Percentiles rank a stretch among this genome's conserved stretches.
Evolutionary conservation across 306 rosid genomes (phyloP).

Genomic region (Malus orientalis): DNA sequence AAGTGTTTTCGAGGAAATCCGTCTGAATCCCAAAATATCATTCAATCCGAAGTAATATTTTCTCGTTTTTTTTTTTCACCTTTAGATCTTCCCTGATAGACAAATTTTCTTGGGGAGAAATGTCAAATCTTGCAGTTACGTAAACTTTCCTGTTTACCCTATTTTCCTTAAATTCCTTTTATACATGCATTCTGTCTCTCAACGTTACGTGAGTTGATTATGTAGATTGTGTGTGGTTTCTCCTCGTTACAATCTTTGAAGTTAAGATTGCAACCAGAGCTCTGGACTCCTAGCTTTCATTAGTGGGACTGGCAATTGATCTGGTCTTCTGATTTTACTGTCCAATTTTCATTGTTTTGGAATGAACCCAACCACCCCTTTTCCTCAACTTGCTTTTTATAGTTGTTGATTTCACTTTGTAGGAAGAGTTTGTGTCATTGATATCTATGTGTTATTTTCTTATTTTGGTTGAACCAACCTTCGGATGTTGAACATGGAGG

Average conservation of each 20-base stretch:
- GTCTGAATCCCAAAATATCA: too few relatives aligned
- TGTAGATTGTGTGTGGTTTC: not conserved
- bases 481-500: not conserved
- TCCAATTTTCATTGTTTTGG: not conserved
- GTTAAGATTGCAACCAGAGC: not conserved
- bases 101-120: not conserved
- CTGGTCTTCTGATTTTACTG: not conserved
- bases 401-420: not conserved
- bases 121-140: not conserved
- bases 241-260: not conserved
- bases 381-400: not conserved
- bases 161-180: not conserved
- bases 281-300: not conserved
- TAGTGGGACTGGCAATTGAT: not conserved
- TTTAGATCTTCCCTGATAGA: not conserved
- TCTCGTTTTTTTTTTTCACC: not conserved
- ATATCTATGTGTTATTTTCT: not conserved
- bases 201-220: not conserved
- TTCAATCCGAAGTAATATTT: not conserved
- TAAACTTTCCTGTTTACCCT: not conserved
- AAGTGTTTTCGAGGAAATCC: too few relatives aligned
- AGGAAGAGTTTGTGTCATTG: not conserved
- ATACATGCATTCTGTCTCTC: not conserved
- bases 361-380: not conserved
- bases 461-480: not conserved